Conservation (phyloP, 2,329 filamentous ascomycete species). For the Pseudodiploospora longispora region DNA sequence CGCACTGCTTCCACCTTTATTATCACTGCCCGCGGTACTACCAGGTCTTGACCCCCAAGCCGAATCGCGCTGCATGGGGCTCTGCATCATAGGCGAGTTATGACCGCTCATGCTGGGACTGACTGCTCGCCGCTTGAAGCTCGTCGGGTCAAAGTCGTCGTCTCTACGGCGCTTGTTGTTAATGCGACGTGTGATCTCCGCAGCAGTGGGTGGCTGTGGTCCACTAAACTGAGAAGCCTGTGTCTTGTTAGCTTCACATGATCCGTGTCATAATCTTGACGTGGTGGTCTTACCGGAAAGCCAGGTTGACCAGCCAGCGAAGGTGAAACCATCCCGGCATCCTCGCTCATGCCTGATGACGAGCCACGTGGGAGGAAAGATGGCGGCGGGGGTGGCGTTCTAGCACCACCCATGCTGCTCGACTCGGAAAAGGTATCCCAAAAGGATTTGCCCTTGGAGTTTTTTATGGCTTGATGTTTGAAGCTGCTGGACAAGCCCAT, state of each 20-base stretch:
- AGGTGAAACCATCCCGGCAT: conserved; percentile 66
- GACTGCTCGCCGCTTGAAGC: conserved; percentile 86
- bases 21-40: conserved; percentile 45
- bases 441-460: conserved; percentile 58
- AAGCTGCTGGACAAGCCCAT: conserved; percentile 56
- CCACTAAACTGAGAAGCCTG: conserved; percentile 21
- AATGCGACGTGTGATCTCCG: conserved; percentile 70
- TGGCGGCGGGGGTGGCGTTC: conserved; percentile 58
- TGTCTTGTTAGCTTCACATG: conserved; percentile 4
- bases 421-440: conserved; percentile 75
- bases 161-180: conserved; percentile 79
- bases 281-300: conserved; percentile 29
- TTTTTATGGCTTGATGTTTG: conserved; percentile 63
- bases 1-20: conserved; percentile 41
- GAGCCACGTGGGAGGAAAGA: conserved; percentile 52
- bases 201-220: conserved; percentile 51
- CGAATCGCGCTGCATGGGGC: conserved; percentile 65
- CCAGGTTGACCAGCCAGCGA: conserved; percentile 30
- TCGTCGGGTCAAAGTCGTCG: conserved; percentile 80
- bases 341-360: conserved; percentile 57
- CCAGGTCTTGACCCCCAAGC: conserved; percentile 67
- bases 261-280: conserved; percentile 6
- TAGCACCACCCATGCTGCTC: conserved; percentile 40
- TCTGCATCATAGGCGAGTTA: conserved; percentile 82
- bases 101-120: conserved; percentile 86